A percentile compares a stretch with the other conserved stretches of the same genome.
phyloP scores from a whole-genome alignment of 2,329 filamentous ascomycete genomes.

The Lachnellula subtilissima region DNA sequence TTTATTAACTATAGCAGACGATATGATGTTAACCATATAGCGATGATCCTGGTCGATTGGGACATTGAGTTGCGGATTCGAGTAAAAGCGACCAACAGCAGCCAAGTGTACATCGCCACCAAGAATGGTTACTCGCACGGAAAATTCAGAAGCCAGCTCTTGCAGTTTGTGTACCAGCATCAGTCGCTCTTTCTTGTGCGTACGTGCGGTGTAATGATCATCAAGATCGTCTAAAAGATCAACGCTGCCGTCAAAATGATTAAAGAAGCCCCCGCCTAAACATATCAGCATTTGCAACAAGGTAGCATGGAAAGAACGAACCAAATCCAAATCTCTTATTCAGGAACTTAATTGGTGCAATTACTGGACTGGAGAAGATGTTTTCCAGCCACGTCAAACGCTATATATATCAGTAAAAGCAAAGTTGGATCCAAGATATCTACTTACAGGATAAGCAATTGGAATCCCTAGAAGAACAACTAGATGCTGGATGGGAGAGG shows the following conservation, averaged over 20 bases:
- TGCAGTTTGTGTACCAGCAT: constrained; percentile 77
- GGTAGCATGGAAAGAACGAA: constrained; percentile 26
- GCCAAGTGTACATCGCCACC: constrained; percentile 92
- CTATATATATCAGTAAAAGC: constrained; percentile 33
- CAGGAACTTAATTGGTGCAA: constrained; percentile 82
- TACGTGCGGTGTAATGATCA: constrained; percentile 90
- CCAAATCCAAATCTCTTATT: constrained; percentile 84
- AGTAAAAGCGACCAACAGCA: constrained; percentile 91
- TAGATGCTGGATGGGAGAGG: constrained; percentile 80
- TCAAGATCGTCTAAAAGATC: constrained; percentile 91
- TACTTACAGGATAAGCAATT: constrained; percentile 71
- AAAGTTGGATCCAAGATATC: constrained; percentile 34
- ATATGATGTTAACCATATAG: constrained; percentile 93
- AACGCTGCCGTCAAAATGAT: constrained; percentile 88
- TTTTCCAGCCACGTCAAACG: constrained; percentile 97
- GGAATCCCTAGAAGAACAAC: constrained; percentile 84
- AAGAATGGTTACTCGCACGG: constrained; percentile 84
- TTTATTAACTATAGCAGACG: constrained; percentile 93
- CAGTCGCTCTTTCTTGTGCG: constrained; percentile 85
- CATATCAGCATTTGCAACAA: constrained; percentile 1
- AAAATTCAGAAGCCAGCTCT: constrained; percentile 76
- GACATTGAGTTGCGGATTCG: constrained; percentile 73
- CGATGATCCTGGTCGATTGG: constrained; percentile 78
- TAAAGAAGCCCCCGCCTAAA: constrained; percentile 74
- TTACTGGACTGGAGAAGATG: constrained; percentile 77